phyloP scores from a whole-genome alignment of 2,329 filamentous ascomycete species.

The Ophiosphaerella korrae region DNA sequence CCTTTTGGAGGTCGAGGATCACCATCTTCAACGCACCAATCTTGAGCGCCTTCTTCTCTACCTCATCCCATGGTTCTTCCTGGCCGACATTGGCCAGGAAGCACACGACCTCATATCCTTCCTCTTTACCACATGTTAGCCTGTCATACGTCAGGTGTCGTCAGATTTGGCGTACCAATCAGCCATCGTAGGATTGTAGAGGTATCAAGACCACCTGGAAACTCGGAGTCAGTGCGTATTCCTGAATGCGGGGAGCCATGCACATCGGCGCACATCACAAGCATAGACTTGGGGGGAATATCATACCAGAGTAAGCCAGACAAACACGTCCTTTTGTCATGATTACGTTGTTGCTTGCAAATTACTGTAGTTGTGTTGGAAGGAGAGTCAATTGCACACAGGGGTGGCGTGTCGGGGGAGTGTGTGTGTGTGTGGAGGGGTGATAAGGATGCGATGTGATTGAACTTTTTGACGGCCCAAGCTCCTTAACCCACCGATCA shows the following conservation, averaged over 20 bases:
- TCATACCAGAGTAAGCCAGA: slow-evolving; percentile 54
- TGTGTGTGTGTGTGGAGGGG: slow-evolving; percentile 19
- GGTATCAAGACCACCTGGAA: slow-evolving; percentile 62
- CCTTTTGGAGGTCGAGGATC: slow-evolving; percentile 68
- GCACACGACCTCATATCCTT: slow-evolving; percentile 67
- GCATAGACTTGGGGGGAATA: background rate
- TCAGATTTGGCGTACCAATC: slow-evolving; percentile 29
- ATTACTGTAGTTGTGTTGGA: slow-evolving; percentile 8
- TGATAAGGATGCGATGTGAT: slow-evolving; percentile 21
- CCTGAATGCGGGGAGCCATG: background rate
- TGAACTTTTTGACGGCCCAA: slow-evolving; percentile 18
- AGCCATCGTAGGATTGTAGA: slow-evolving; percentile 53
- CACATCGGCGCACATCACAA: background rate
- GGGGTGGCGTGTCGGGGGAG: slow-evolving; percentile 15
- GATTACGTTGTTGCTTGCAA: slow-evolving; percentile 3
- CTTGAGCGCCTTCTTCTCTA: slow-evolving; percentile 72
- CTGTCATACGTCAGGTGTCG: background rate
- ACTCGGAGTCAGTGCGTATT: slow-evolving; percentile 28
- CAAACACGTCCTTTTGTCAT: slow-evolving; percentile 55
- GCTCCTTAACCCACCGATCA: slow-evolving; percentile 26
- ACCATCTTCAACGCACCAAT: slow-evolving; percentile 71
- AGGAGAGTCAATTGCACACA: slow-evolving; percentile 23
- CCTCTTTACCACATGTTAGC: slow-evolving; percentile 42
- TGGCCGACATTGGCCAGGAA: slow-evolving; percentile 65
- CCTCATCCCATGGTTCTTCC: slow-evolving; percentile 59